Evolutionary conservation across 2,329 filamentous ascomycete species (phyloP), one percentile per base, ranked within the genome.

Genomic region (Scedosporium minutisporum): DNA sequence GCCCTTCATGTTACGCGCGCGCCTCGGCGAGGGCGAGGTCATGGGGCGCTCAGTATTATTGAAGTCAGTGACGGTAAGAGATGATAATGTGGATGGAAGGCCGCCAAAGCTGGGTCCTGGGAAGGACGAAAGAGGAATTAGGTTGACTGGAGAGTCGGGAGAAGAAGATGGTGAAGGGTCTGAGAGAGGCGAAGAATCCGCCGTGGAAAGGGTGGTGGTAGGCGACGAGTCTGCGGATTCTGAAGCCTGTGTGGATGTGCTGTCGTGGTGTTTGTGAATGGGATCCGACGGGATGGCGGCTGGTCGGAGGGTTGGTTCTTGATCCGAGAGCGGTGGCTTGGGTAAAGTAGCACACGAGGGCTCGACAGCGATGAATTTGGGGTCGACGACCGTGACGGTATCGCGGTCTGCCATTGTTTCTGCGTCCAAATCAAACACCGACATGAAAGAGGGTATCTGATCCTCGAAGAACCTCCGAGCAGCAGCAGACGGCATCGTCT

Each of bases 221-320:
- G 95, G 95, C 7, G 93, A 97, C 23, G 93, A 96, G 70, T 96
- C 93, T 51, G 90, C 90, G 1, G 95, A 97, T 66, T 90, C 91
- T 16, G 89, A 90, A 62, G 82, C 82, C 66, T 89, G 87, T 2
- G 89, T 91, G 6, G 88, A 93, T n/a, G 85, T 88, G 76, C 88
- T 91, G 71, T 90, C 84, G 71, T 86, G 82, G 72, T 90, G 88
- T 70, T 87, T 86, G 75, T 91, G 89, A 66, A 78, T 78, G 65
- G 77, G 71, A 67, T 82, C 80, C 3, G 76, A 70, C 38, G 76
- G 71, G 61, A 82, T 69, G 60, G 75, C 70, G 63, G 73, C 71
- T 57, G 78, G 71, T 62, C 74, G 71, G 62, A 80, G 71, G 44
- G 69, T 69, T 51, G 75, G 72, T 58, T 76, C 71, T 42, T 73